Evolutionary conservation across 805 yeast genomes (phyloP), one percentile per base, ranked within the genome.

Genomic region (Yamadazyma paraphyllophila): DNA sequence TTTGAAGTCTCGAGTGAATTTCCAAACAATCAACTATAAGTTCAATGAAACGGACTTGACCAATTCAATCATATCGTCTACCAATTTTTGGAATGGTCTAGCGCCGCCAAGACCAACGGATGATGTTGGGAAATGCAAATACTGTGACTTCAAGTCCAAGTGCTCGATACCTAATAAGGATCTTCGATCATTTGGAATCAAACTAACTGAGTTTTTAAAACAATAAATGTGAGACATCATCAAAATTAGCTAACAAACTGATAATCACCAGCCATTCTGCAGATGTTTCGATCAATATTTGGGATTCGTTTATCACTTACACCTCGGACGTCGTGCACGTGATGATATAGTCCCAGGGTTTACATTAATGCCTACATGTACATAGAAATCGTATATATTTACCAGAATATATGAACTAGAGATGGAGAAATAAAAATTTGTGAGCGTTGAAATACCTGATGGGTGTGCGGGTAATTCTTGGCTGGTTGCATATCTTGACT

Each of bases 81-180:
- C 76, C 42, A 56, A 57, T 17, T 77, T 81, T 50, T 85, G 90
- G 90, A 66, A 69, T 53, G 90, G 90, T 0, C 53, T 61, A 27
- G 62, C 85, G 38, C 59, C 58, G 2, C 86, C 88, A 1, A 56
- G 54, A 26, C 74, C 73, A 6, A 69, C 77, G 3, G 54, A 58
- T 7, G 76, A 60, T 51, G 63, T 51, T 44, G 58, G 62, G 3
- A 71, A 72, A 47, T 85, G 92, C 58, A 67, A 62, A 12, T 65
- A 60, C 41, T 85, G 92, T 62, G 81, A 76, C 14, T 85, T 77
- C 57, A 65, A 67, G 24, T 31, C 57, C 3, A 51, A 45, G 36
- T 63, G 68, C 44, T 14, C 50, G 1, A 42, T 59, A 2, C 65
- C 65, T 2, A 60, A 57, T 35, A 37, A 47, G 33, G 51, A 49